Conservation (phyloP, 768 basidiomycete genomes). For the Mycena filopes region DNA sequence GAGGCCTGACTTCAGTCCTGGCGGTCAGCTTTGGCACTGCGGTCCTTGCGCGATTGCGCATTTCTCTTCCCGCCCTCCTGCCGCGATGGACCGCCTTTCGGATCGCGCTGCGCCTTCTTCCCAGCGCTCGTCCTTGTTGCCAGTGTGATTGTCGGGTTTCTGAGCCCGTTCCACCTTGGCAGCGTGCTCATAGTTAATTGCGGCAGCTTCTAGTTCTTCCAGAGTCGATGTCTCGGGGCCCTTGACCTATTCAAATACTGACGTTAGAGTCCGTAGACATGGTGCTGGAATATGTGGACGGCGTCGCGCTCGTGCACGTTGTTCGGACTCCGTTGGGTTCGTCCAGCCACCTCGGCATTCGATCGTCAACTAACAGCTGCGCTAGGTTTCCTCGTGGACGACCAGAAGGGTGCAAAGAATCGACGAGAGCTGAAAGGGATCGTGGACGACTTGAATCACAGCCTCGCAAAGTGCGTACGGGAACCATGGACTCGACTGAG, state of each 20-base stretch:
- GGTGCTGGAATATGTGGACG: constrained; percentile 25
- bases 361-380: constrained; percentile 37
- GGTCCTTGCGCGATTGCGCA: not conserved
- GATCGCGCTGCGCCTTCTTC: not conserved
- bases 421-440: constrained; percentile 58
- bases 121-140: not conserved
- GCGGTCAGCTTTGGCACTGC: not conserved
- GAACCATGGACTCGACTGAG: not conserved
- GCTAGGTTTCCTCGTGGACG: constrained; percentile 76
- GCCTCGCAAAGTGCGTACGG: constrained; percentile 63
- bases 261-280: constrained; percentile 5
- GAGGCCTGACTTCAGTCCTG: not conserved
- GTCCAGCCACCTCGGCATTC: not conserved
- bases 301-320: not conserved
- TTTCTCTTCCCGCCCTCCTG: constrained; percentile 23
- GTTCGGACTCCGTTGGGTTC: not conserved
- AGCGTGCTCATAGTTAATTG: constrained; percentile 20
- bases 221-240: constrained; percentile 21
- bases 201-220: constrained; percentile 4
- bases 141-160: not conserved
- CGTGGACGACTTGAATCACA: constrained; percentile 59
- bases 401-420: constrained; percentile 69
- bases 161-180: constrained; percentile 8
- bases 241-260: not conserved
- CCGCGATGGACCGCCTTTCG: not conserved